Evolutionary conservation across 2,329 filamentous ascomycete species (phyloP).

Genomic region (Pseudogymnoascus sp.): DNA sequence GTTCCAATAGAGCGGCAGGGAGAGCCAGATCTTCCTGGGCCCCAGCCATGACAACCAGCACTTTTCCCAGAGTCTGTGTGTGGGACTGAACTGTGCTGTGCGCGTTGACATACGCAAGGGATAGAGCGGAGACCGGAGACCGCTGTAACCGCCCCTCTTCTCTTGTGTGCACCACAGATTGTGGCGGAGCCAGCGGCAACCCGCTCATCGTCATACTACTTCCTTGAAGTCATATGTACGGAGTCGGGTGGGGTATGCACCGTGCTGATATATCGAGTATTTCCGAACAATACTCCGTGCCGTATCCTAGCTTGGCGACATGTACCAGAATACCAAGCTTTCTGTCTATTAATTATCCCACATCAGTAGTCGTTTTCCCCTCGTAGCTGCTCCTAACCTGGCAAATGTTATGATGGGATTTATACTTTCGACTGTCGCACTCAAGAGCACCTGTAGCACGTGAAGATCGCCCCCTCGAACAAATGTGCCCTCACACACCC

Average conservation of each 20-base stretch:
- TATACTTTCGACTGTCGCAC: background rate
- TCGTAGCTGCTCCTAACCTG: background rate
- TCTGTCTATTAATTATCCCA: background rate
- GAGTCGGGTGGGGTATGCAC: background rate
- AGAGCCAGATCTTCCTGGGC: background rate
- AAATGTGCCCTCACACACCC: constrained; percentile 1
- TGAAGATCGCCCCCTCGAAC: background rate
- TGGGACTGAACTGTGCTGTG: background rate
- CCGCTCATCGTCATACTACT: constrained; percentile 1
- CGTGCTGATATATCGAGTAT: background rate
- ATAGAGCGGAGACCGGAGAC: constrained; percentile 4
- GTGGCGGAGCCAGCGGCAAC: background rate
- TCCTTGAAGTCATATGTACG: too few relatives aligned
- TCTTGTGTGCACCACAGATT: background rate
- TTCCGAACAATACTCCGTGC: background rate
- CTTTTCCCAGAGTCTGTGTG: background rate
- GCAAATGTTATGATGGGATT: background rate
- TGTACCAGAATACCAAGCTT: background rate
- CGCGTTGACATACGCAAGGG: background rate
- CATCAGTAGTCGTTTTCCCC: background rate
- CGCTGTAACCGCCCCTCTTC: background rate
- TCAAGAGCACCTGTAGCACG: background rate
- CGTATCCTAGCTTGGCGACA: background rate
- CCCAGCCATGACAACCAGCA: background rate
- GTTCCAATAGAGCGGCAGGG: background rate